These are phyloP conservation scores for Ustilago loliicola DNA, from an alignment of 1,284 basidiomycete genomes.

Conservation along the genomic window DNA sequence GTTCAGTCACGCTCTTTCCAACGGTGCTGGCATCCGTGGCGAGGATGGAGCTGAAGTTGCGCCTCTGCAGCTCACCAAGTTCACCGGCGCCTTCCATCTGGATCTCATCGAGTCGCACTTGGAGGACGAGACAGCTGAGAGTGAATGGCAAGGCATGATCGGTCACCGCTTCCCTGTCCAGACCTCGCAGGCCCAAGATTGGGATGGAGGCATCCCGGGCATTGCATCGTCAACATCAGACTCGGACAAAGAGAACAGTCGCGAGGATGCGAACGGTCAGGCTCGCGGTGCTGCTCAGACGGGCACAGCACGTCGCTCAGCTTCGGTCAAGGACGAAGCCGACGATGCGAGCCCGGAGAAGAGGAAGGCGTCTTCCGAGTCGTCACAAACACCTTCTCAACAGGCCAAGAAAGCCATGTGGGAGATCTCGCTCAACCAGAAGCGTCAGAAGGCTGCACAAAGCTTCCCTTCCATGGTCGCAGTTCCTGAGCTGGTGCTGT, in stretches of 20 bases:
- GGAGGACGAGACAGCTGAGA: slow-evolving; percentile 39
- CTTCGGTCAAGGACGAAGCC: slow-evolving; percentile 15
- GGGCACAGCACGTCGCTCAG: background rate
- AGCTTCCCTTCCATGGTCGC: slow-evolving; percentile 52
- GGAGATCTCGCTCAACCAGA: slow-evolving; percentile 50
- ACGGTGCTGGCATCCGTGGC: slow-evolving; percentile 38
- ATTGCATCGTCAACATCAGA: slow-evolving; percentile 12
- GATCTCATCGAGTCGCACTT: slow-evolving; percentile 49
- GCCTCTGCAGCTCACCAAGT: slow-evolving; percentile 42
- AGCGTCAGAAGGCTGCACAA: slow-evolving; percentile 41
- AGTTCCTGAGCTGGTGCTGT: slow-evolving; percentile 51
- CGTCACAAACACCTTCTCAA: slow-evolving; percentile 18
- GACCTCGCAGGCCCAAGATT: slow-evolving; percentile 19
- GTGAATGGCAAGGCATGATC: slow-evolving; percentile 37
- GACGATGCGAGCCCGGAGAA: background rate
- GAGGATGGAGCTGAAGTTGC: slow-evolving; percentile 33
- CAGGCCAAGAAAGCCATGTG: slow-evolving; percentile 39
- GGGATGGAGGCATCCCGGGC: slow-evolving; percentile 12
- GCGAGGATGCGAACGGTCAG: background rate
- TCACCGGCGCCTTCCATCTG: slow-evolving; percentile 46
- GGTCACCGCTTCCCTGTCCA: slow-evolving; percentile 38
- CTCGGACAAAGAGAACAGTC: slow-evolving; percentile 26
- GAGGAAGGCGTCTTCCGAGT: slow-evolving; percentile 3
- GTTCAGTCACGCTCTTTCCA: slow-evolving; percentile 41
- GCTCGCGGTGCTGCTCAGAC: background rate